phyloP scores from a whole-genome alignment of 805 yeast species.

The Maudiozyma barnettii region DNA sequence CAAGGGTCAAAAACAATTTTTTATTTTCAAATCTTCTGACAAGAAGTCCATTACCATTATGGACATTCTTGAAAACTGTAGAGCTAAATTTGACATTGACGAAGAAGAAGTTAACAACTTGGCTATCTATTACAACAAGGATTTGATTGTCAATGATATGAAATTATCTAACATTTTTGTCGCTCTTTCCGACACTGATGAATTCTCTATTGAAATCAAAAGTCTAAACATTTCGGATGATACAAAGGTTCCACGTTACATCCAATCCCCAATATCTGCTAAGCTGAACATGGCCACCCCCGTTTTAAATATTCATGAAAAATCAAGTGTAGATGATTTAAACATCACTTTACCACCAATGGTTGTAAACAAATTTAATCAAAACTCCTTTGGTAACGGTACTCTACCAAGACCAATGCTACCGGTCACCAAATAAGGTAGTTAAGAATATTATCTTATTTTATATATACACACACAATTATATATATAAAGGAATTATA shows the following conservation, averaged over 20 bases:
- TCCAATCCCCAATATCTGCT: neutral
- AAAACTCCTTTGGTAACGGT: constrained; percentile 12
- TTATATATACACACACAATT: no score
- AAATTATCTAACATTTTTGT: constrained; percentile 41
- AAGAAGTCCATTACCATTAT: constrained; percentile 1
- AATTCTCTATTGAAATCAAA: constrained; percentile 2
- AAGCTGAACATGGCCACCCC: neutral
- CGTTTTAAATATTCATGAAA: constrained; percentile 1
- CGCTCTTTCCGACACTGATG: constrained; percentile 9
- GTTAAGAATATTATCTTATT: neutral
- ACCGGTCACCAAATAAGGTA: constrained; percentile 1
- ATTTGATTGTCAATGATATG: constrained; percentile 34
- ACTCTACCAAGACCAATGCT: constrained; percentile 20
- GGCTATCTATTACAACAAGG: constrained; percentile 17
- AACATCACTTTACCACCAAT: constrained; percentile 2
- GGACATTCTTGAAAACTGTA: constrained; percentile 2
- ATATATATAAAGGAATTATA: neutral
- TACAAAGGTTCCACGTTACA: neutral
- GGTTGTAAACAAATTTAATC: constrained; percentile 1
- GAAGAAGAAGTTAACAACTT: constrained; percentile 6
- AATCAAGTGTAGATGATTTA: neutral
- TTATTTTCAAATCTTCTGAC: constrained; percentile 3
- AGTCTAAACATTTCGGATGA: neutral
- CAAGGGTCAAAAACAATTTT: constrained; percentile 1
- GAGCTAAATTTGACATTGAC: constrained; percentile 1